These are phyloP conservation scores for Aspergillus costaricaensis DNA, from an alignment of 2,329 filamentous ascomycete species.

Conservation along the genomic window DNA sequence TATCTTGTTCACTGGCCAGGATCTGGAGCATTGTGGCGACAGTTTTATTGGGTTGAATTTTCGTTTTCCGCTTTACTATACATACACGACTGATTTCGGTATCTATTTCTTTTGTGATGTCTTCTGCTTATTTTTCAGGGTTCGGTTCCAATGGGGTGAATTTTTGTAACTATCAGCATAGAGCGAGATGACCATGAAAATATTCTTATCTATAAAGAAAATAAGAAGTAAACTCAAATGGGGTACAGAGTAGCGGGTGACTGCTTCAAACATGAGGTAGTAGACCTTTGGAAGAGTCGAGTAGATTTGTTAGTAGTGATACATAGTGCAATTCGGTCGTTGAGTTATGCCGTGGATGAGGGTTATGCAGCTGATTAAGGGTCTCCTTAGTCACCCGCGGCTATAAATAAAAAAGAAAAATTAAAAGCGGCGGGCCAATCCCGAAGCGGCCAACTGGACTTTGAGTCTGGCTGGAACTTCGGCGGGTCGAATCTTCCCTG, in stretches of 20 bases:
- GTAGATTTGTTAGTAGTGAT: too few relatives aligned
- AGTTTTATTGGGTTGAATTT: not conserved
- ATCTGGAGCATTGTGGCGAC: not conserved
- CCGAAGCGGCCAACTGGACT: conserved; percentile 10
- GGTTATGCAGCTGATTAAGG: conserved; percentile 2
- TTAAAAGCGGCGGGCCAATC: conserved; percentile 17
- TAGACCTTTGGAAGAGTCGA: too few relatives aligned
- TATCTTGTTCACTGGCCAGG: not conserved
- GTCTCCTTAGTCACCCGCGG: conserved; percentile 1
- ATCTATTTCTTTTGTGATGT: conserved; percentile 5
- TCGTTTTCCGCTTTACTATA: conserved; percentile 3
- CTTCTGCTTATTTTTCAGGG: not conserved
- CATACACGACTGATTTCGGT: conserved; percentile 19
- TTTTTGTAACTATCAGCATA: not conserved
- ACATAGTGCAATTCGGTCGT: not conserved
- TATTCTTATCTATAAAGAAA: not conserved
- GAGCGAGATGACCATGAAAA: not conserved
- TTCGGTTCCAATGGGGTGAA: not conserved
- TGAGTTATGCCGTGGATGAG: not conserved
- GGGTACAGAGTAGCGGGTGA: too few relatives aligned
- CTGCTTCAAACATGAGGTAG: too few relatives aligned
- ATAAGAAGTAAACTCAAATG: not conserved
- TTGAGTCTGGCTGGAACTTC: conserved; percentile 5
- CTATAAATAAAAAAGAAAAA: conserved; percentile 1
- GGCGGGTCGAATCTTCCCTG: conserved; percentile 8